Conservation (phyloP, 2,329 filamentous ascomycete genomes). For the Tolypocladium paradoxum region DNA sequence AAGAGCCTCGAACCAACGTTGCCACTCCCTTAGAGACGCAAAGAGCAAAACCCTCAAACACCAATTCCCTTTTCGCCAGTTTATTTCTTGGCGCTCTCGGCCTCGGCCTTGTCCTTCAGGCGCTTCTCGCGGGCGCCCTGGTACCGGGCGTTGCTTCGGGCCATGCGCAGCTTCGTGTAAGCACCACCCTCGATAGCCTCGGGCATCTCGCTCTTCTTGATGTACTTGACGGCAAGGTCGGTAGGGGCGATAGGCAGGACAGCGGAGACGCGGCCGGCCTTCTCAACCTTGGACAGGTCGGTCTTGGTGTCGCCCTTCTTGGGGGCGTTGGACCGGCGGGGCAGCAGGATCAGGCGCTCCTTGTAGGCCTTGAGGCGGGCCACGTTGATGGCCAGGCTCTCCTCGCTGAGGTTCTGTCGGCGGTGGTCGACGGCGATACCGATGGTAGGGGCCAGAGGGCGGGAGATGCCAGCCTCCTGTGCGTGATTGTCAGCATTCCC, state of each 20-base stretch:
- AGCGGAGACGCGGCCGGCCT: slow-evolving; percentile 33
- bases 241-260: slow-evolving; percentile 64
- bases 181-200: slow-evolving; percentile 69
- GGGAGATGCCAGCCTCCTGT: slow-evolving; percentile 89
- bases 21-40: slow-evolving; percentile 27
- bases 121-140: slow-evolving; percentile 88
- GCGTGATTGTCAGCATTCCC: slow-evolving; percentile 21
- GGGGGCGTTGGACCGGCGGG: slow-evolving; percentile 83
- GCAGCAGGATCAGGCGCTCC: slow-evolving; percentile 93
- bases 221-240: slow-evolving; percentile 55
- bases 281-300: slow-evolving; percentile 59
- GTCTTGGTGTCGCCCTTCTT: slow-evolving; percentile 91
- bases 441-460: slow-evolving; percentile 88
- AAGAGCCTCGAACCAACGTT: slow-evolving; percentile 26
- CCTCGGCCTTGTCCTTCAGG: slow-evolving; percentile 75
- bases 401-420: slow-evolving; percentile 94
- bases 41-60: slow-evolving; percentile 33
- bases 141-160: slow-evolving; percentile 73
- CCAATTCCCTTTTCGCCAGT: slow-evolving; percentile 28
- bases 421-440: slow-evolving; percentile 95
- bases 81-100: slow-evolving; percentile 81
- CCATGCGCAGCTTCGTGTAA: slow-evolving; percentile 74
- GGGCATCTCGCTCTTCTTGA: slow-evolving; percentile 75
- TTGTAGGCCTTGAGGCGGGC: slow-evolving; percentile 97
- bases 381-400: slow-evolving; percentile 90